phyloP scores from a whole-genome alignment of 129 eudicot genomes.

The Helianthus tuberosus region DNA sequence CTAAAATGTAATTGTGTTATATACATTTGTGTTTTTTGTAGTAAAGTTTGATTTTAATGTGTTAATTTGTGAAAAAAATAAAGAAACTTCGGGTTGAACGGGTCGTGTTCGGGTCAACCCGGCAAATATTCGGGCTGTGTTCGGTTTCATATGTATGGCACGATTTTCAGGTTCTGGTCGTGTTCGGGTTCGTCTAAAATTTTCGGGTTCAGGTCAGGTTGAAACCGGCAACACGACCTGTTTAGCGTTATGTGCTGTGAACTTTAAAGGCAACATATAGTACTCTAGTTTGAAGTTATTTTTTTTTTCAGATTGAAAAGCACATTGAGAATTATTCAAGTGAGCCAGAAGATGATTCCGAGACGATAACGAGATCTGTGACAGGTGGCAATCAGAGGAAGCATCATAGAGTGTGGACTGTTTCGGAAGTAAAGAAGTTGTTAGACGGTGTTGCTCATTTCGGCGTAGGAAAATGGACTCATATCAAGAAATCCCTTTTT shows the following conservation, averaged over 20 bases:
- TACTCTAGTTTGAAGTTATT: background rate
- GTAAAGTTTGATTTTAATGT: too few species aligned
- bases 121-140: too few species aligned
- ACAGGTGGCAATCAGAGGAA: conserved; percentile 53
- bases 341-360: conserved; percentile 41
- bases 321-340: conserved; percentile 24
- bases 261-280: background rate
- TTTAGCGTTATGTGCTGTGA: background rate
- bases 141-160: too few species aligned
- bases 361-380: conserved; percentile 23
- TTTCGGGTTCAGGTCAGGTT: too few species aligned
- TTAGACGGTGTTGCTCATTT: conserved; percentile 79
- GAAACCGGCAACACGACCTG: too few species aligned
- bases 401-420: conserved; percentile 68
- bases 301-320: conserved; percentile 23
- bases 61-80: too few species aligned
- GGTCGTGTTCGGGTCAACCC: too few species aligned
- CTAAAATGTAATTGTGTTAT: too few species aligned
- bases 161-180: too few species aligned
- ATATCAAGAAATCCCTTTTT: conserved; percentile 69
- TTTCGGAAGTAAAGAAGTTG: conserved; percentile 71
- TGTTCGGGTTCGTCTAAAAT: too few species aligned
- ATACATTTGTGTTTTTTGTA: too few species aligned
- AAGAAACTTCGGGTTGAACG: too few species aligned
- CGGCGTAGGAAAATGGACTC: conserved; percentile 93